Conservation (phyloP, 495 filamentous ascomycete genomes). For the Penicillium taxi region DNA sequence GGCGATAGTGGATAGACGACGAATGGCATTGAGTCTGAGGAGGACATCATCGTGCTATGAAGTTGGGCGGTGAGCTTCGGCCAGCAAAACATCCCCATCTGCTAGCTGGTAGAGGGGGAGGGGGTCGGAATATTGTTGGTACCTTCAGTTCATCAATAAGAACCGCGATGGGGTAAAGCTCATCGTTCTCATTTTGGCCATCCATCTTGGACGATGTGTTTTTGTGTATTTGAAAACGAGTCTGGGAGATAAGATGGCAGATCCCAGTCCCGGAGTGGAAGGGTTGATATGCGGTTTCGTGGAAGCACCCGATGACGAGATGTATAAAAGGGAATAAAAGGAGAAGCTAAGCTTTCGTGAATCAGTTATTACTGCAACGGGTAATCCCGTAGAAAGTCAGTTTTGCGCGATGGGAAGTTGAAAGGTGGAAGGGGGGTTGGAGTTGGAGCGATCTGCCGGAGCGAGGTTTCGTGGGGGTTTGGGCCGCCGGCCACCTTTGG, state of each 20-base stretch:
- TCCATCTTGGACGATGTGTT: conserved; percentile 49
- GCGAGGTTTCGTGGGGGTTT: conserved; percentile 41
- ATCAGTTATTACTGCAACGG: neutral
- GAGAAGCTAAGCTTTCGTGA: neutral
- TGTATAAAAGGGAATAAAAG: no score
- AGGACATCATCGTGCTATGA: conserved; percentile 93
- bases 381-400: conserved; percentile 8
- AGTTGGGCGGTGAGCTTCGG: conserved; percentile 18
- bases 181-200: conserved; percentile 71
- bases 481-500: conserved; percentile 32
- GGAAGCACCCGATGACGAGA: no score
- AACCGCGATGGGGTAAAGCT: conserved; percentile 98
- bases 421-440: conserved; percentile 16
- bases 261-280: conserved; percentile 28
- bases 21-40: conserved; percentile 94
- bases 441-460: conserved; percentile 24
- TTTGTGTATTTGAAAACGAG: conserved; percentile 16
- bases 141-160: conserved; percentile 99
- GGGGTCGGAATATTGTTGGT: conserved; percentile 11
- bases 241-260: conserved; percentile 24
- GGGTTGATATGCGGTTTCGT: conserved; percentile 15
- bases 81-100: conserved; percentile 5
- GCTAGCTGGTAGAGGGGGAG: conserved; percentile 6
- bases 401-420: conserved; percentile 16
- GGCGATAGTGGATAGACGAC: conserved; percentile 94